phyloP scores from a whole-genome alignment of 495 filamentous ascomycete genomes.

The Thozetella sp. region DNA sequence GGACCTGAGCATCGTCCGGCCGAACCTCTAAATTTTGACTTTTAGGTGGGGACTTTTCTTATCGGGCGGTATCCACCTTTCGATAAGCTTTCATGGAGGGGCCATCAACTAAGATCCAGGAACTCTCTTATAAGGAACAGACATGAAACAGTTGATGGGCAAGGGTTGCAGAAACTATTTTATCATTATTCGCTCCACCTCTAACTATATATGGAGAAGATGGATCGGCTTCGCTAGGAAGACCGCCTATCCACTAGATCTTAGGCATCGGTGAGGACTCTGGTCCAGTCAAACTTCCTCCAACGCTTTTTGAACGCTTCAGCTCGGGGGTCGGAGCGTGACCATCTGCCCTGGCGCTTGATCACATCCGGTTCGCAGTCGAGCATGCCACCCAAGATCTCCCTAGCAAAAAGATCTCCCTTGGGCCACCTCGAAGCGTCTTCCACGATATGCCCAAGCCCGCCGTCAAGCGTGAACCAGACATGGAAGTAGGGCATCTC shows the following conservation, averaged over 20 bases:
- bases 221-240: too few relatives aligned
- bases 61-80: background rate
- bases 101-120: too few relatives aligned
- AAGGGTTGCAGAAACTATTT: too few relatives aligned
- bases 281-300: slow-evolving; percentile 96
- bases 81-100: too few relatives aligned
- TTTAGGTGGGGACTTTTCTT: slow-evolving; percentile 1
- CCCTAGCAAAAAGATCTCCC: slow-evolving; percentile 91
- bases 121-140: background rate
- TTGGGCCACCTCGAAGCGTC: slow-evolving; percentile 85
- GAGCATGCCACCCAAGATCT: slow-evolving; percentile 92
- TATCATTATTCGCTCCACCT: too few relatives aligned
- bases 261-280: slow-evolving; percentile 59
- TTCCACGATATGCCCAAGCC: slow-evolving; percentile 91
- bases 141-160: too few relatives aligned
- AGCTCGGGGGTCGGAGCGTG: slow-evolving; percentile 68
- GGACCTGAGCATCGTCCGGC: background rate
- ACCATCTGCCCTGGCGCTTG: slow-evolving; percentile 90
- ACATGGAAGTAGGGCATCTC: slow-evolving; percentile 99
- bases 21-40: slow-evolving; percentile 1
- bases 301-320: slow-evolving; percentile 83
- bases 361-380: slow-evolving; percentile 82
- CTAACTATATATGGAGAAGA: too few relatives aligned
- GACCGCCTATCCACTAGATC: background rate
- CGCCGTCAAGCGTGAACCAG: slow-evolving; percentile 93